phyloP scores from a whole-genome alignment of 2,329 filamentous ascomycete genomes.

The Orbilia blumenaviensis region DNA sequence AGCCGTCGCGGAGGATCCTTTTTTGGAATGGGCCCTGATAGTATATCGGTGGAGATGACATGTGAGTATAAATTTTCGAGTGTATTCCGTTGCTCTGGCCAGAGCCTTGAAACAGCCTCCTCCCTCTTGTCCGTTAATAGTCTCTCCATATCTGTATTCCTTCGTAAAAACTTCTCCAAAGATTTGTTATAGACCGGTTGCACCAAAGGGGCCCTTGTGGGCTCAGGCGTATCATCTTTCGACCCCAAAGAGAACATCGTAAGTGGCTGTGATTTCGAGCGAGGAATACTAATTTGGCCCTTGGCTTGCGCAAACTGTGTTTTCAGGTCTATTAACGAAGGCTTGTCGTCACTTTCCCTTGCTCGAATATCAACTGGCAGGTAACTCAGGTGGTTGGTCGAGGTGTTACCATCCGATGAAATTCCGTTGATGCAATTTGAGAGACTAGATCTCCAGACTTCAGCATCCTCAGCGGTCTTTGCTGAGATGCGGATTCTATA shows the following conservation, averaged over 20 bases:
- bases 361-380: conserved; percentile 36
- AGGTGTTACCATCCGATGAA: not conserved
- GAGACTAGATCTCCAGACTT: conserved; percentile 41
- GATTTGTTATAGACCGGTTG: conserved; percentile 35
- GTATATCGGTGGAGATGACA: conserved; percentile 48
- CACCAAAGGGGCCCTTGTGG: not conserved
- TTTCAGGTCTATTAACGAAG: conserved; percentile 34
- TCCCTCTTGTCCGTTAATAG: conserved; percentile 34
- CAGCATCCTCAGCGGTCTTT: conserved; percentile 45
- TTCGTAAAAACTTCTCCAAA: conserved; percentile 34
- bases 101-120: conserved; percentile 47
- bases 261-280: conserved; percentile 48
- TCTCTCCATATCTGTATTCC: conserved; percentile 33
- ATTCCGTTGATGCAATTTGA: conserved; percentile 37
- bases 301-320: conserved; percentile 37
- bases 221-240: conserved; percentile 10
- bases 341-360: conserved; percentile 38
- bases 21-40: conserved; percentile 29
- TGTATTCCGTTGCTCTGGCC: conserved; percentile 51
- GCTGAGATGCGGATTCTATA: conserved; percentile 45
- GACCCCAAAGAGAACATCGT: conserved; percentile 19
- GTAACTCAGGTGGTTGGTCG: conserved; percentile 37
- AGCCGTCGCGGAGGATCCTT: conserved; percentile 32
- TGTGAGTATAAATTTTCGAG: conserved; percentile 50
- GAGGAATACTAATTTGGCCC: conserved; percentile 16